Evolutionary conservation across 148 eudicot genomes (phyloP).

Genomic region (Limonium bicolor): DNA sequence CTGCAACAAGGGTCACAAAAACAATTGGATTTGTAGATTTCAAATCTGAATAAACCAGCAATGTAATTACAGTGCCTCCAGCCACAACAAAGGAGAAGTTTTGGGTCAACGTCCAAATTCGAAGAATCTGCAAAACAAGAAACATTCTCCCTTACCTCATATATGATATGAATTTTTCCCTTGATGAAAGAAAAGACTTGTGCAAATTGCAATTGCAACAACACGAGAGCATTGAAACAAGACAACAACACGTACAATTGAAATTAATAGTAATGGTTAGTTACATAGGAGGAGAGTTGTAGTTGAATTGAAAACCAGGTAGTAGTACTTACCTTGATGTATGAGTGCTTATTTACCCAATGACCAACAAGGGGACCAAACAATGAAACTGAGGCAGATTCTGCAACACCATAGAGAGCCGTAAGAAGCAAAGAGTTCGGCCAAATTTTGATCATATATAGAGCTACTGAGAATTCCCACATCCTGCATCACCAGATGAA

Average conservation of each 20-base stretch:
- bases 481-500: constrained; percentile 27
- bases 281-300: too few species aligned
- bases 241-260: too few species aligned
- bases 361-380: constrained; percentile 78
- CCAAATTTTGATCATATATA: constrained; percentile 84
- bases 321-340: constrained; percentile 36
- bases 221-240: too few species aligned
- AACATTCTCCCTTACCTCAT: too few species aligned
- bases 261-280: too few species aligned
- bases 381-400: constrained; percentile 55
- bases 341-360: constrained; percentile 41
- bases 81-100: constrained; percentile 70
- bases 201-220: too few species aligned
- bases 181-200: too few species aligned
- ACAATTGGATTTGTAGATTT: constrained; percentile 12
- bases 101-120: constrained; percentile 58
- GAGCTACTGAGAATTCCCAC: constrained; percentile 94
- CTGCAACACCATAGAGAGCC: constrained; percentile 79
- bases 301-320: background rate
- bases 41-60: constrained; percentile 30
- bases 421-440: constrained; percentile 73
- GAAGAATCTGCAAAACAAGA: constrained; percentile 78
- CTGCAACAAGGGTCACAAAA: constrained; percentile 33
- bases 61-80: constrained; percentile 50
- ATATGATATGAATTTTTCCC: too few species aligned